A percentile compares a stretch with the other conserved stretches of the same genome.
Evolutionary conservation across 108 stramenopile genomes (phyloP).

Genomic region (Pseudonitzschia pungens): DNA sequence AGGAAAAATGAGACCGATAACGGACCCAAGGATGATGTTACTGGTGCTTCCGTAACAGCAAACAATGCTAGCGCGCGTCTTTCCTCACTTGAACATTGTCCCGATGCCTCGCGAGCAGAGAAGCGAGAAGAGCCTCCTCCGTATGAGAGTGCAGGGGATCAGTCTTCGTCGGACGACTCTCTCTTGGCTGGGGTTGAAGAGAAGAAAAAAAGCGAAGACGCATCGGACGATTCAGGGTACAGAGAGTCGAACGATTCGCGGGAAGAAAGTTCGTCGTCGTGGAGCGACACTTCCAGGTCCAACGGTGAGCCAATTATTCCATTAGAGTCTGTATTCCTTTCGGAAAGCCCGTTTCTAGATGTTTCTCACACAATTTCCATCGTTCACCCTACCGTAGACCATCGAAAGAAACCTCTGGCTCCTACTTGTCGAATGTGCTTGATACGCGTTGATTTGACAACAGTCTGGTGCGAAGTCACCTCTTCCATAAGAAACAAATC

Average conservation of each 20-base stretch:
- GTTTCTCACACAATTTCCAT: background rate
- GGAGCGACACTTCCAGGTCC: constrained; percentile 45
- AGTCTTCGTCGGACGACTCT: constrained; percentile 59
- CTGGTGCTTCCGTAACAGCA: constrained; percentile 79
- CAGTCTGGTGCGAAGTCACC: constrained; percentile 87
- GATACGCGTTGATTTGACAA: constrained; percentile 73
- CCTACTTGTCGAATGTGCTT: constrained; percentile 74
- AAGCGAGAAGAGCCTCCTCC: constrained; percentile 22
- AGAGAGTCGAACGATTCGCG: constrained; percentile 76
- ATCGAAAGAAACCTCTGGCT: constrained; percentile 57
- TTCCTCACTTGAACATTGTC: constrained; percentile 64
- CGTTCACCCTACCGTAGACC: constrained; percentile 16
- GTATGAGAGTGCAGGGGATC: constrained; percentile 40
- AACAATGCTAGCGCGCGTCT: constrained; percentile 84
- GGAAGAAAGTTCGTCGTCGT: constrained; percentile 62
- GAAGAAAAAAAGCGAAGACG: constrained; percentile 42
- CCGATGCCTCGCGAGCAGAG: constrained; percentile 19
- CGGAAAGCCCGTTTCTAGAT: background rate
- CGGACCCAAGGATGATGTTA: constrained; percentile 79
- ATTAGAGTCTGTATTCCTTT: background rate
- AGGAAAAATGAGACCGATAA: constrained; percentile 31
- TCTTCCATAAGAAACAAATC: constrained; percentile 67
- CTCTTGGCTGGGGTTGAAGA: constrained; percentile 46
- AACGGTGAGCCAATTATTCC: constrained; percentile 40
- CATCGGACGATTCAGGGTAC: constrained; percentile 81